phyloP scores from a whole-genome alignment of 148 eudicot species.

The Selenicereus undatus region DNA sequence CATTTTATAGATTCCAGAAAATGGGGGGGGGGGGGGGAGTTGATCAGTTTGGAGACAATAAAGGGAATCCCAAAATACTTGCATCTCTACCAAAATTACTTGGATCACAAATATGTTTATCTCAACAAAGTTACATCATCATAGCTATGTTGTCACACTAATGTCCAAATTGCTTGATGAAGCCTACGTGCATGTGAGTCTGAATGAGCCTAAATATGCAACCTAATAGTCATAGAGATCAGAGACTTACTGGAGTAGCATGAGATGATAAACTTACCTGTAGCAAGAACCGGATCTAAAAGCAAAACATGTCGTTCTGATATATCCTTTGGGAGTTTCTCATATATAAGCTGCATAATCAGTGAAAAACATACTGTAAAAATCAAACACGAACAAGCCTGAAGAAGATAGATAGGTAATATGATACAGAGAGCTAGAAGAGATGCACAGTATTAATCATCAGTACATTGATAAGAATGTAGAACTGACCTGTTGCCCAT shows the following conservation, averaged over 20 bases:
- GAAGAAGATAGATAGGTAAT: slow-evolving; percentile 1
- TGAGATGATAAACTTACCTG: slow-evolving; percentile 43
- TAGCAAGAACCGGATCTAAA: slow-evolving; percentile 93
- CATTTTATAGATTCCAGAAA: background rate
- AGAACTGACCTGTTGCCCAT: slow-evolving; percentile 78
- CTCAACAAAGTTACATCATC: background rate
- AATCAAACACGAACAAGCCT: background rate
- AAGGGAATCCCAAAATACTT: background rate
- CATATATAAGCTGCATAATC: slow-evolving; percentile 81
- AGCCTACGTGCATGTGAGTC: background rate
- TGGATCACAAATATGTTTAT: background rate
- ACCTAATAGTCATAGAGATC: too few species aligned
- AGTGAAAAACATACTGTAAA: background rate
- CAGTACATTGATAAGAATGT: background rate
- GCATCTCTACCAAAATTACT: background rate
- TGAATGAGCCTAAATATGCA: too few species aligned
- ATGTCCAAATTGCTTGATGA: background rate
- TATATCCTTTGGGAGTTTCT: slow-evolving; percentile 88
- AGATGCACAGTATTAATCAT: background rate
- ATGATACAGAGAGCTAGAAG: background rate
- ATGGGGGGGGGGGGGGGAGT: too few species aligned
- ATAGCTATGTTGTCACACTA: background rate
- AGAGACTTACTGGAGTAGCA: background rate
- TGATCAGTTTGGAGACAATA: background rate
- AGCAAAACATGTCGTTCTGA: slow-evolving; percentile 93